Evolutionary conservation across 345 rosid genomes (phyloP).

Genomic region (Arabis alpina): DNA sequence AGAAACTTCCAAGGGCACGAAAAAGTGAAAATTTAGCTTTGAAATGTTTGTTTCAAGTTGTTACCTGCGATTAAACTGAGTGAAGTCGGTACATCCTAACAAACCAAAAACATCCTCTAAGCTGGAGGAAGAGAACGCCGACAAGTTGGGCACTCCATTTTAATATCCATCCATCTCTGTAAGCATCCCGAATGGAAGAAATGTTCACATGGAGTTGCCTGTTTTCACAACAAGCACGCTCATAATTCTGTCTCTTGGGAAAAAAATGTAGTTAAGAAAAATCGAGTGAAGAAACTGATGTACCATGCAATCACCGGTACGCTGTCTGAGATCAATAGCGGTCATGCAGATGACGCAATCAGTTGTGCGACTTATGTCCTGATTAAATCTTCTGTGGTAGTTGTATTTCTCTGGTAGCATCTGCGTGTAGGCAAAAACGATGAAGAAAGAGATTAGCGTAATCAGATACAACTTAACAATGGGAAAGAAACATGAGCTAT

Average conservation of each 20-base stretch:
- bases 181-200: constrained; percentile 95
- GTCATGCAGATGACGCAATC: constrained; percentile 99
- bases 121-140: constrained; percentile 93
- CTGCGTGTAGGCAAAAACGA: constrained; percentile 52
- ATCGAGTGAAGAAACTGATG: constrained; percentile 20
- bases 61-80: constrained; percentile 38
- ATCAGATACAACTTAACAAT: constrained; percentile 13
- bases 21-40: neutral
- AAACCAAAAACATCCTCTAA: constrained; percentile 30
- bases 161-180: constrained; percentile 99
- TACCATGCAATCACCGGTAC: constrained; percentile 88
- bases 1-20: neutral
- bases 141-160: constrained; percentile 99
- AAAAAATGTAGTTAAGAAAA: neutral
- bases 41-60: constrained; percentile 10
- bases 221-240: constrained; percentile 33
- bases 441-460: constrained; percentile 20
- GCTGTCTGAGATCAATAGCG: constrained; percentile 68
- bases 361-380: constrained; percentile 51
- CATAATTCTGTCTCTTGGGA: constrained; percentile 6
- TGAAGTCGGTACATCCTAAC: constrained; percentile 33
- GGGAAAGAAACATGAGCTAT: constrained; percentile 4
- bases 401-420: constrained; percentile 95
- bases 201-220: constrained; percentile 98
- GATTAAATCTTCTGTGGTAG: constrained; percentile 74